Percentiles rank a stretch among this genome's conserved stretches.
phyloP scores from a whole-genome alignment of 2,329 filamentous ascomycete genomes.

The Magnaporthiopsis poae region DNA sequence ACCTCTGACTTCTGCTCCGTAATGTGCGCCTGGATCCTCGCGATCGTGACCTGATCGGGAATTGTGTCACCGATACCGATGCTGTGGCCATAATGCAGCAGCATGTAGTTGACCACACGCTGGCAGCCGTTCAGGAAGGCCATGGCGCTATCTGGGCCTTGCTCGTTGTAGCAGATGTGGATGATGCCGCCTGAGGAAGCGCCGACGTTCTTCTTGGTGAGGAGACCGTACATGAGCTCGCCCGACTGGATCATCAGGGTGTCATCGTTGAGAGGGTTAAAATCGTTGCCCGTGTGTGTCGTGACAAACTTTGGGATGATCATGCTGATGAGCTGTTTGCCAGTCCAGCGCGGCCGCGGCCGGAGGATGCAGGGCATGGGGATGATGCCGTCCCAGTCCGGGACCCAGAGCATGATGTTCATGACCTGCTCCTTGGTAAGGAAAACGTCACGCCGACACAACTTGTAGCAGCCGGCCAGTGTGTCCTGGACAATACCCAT shows the following conservation, averaged over 20 bases:
- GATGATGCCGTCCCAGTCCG: slow-evolving; percentile 91
- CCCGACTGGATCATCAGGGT: slow-evolving; percentile 77
- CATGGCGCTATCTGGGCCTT: slow-evolving; percentile 76
- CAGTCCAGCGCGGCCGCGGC: slow-evolving; percentile 87
- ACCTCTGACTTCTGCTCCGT: slow-evolving; percentile 74
- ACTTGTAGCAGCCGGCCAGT: slow-evolving; percentile 90
- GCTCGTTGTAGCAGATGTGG: slow-evolving; percentile 92
- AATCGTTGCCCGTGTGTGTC: slow-evolving; percentile 56
- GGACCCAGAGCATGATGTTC: slow-evolving; percentile 96
- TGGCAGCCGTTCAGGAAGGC: slow-evolving; percentile 94
- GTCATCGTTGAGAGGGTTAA: slow-evolving; percentile 60
- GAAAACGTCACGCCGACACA: slow-evolving; percentile 87
- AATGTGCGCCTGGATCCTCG: slow-evolving; percentile 74
- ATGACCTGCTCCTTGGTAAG: slow-evolving; percentile 84
- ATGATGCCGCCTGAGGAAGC: slow-evolving; percentile 83
- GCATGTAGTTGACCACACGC: slow-evolving; percentile 92
- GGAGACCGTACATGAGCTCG: slow-evolving; percentile 78
- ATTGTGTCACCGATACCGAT: slow-evolving; percentile 98
- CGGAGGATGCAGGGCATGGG: slow-evolving; percentile 90
- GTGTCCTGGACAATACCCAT: slow-evolving; percentile 99
- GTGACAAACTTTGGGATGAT: slow-evolving; percentile 82
- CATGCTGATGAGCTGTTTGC: slow-evolving; percentile 94
- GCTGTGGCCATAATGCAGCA: slow-evolving; percentile 90
- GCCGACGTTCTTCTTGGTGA: slow-evolving; percentile 90
- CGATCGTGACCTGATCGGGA: slow-evolving; percentile 74